A percentile compares a stretch with the other conserved stretches of the same genome.
Conservation (phyloP, 2,329 filamentous ascomycete genomes). For the Exophiala bonariae region DNA sequence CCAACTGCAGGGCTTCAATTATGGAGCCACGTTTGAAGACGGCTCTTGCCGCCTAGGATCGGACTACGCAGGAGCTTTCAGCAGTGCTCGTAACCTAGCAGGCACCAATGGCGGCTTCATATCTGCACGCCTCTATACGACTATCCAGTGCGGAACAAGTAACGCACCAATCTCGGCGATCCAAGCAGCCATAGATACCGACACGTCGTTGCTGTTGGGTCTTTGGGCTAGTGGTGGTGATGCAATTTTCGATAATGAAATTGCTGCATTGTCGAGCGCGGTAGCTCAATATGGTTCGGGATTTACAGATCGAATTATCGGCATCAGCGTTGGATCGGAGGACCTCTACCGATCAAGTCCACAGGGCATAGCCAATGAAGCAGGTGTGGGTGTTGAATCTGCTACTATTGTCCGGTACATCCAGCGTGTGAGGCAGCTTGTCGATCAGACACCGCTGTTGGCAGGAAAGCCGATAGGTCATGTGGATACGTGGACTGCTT, state of each 20-base stretch:
- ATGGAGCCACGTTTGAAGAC: slow-evolving; percentile 33
- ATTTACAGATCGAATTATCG: slow-evolving; percentile 67
- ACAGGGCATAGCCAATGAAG: slow-evolving; percentile 34
- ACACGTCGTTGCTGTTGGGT: slow-evolving; percentile 76
- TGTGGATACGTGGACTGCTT: slow-evolving; percentile 68
- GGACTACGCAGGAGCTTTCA: slow-evolving; percentile 46
- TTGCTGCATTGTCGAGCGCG: slow-evolving; percentile 69
- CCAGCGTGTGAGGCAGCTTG: slow-evolving; percentile 56
- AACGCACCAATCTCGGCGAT: slow-evolving; percentile 70
- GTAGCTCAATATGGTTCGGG: slow-evolving; percentile 66
- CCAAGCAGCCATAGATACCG: slow-evolving; percentile 76
- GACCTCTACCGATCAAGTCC: slow-evolving; percentile 65
- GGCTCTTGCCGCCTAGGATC: slow-evolving; percentile 38
- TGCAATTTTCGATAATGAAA: slow-evolving; percentile 66
- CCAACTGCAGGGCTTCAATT: slow-evolving; percentile 45
- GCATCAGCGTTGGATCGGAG: slow-evolving; percentile 75
- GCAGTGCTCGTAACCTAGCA: slow-evolving; percentile 42
- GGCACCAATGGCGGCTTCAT: slow-evolving; percentile 38
- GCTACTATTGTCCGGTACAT: slow-evolving; percentile 68
- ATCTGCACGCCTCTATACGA: slow-evolving; percentile 59
- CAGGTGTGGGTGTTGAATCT: slow-evolving; percentile 58
- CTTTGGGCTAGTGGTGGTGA: slow-evolving; percentile 75
- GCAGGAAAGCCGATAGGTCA: slow-evolving; percentile 60
- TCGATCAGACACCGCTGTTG: slow-evolving; percentile 40
- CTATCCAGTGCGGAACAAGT: slow-evolving; percentile 60